These are phyloP conservation scores for Penicillium mononematosum DNA, from an alignment of 495 filamentous ascomycete genomes.

Conservation along the genomic window DNA sequence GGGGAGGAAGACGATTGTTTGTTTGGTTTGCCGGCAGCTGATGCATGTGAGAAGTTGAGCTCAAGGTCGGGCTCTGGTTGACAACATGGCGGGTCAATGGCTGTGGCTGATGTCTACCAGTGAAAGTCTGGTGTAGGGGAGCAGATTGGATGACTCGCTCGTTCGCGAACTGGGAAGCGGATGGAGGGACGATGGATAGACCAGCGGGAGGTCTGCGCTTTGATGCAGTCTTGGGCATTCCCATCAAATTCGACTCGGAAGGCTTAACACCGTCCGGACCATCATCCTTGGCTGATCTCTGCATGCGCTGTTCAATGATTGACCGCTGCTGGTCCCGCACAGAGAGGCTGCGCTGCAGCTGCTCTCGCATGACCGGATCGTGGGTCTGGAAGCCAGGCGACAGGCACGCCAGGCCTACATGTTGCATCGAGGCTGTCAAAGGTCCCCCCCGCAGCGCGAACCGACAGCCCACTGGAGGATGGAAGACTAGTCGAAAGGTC, in stretches of 20 bases:
- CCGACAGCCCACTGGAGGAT: constrained; percentile 55
- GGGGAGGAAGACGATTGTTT: constrained; percentile 87
- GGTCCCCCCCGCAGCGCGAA: constrained; percentile 68
- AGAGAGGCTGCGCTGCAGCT: constrained; percentile 88
- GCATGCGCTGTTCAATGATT: constrained; percentile 90
- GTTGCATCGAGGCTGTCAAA: constrained; percentile 80
- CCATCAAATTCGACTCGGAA: constrained; percentile 51
- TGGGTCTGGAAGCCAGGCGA: constrained; percentile 95
- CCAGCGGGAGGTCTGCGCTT: constrained; percentile 84
- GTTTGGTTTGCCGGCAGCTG: constrained; percentile 87
- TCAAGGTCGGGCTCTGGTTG: constrained; percentile 82
- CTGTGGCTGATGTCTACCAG: constrained; percentile 79
- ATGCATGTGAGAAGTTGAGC: constrained; percentile 86
- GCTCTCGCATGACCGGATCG: constrained; percentile 94
- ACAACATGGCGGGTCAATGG: constrained; percentile 78
- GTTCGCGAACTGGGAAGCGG: constrained; percentile 92
- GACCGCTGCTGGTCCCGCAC: constrained; percentile 91
- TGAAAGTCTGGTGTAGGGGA: constrained; percentile 93
- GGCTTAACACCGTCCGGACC: constrained; percentile 61
- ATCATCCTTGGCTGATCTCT: constrained; percentile 76
- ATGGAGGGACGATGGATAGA: constrained; percentile 91
- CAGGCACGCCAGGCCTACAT: constrained; percentile 90
- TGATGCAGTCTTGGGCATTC: constrained; percentile 57
- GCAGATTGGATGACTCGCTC: constrained; percentile 97
- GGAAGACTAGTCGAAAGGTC: constrained; percentile 77